phyloP scores from a whole-genome alignment of 345 rosid species.

The Boechera stricta region DNA sequence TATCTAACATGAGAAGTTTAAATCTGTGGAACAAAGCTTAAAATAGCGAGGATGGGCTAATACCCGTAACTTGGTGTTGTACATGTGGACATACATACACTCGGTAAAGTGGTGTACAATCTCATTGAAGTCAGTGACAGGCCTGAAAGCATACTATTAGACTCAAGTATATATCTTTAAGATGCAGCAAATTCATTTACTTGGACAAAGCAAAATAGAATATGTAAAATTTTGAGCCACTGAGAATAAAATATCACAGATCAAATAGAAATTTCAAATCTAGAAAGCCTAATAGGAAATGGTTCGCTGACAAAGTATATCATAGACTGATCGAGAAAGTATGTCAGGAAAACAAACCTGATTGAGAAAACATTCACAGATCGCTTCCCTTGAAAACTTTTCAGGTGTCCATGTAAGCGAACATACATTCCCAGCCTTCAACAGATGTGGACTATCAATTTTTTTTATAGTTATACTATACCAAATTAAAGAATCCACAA shows the following conservation, averaged over 20 bases:
- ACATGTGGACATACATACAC: conserved; percentile 84
- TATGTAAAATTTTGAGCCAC: conserved; percentile 1
- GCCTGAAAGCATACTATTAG: conserved; percentile 60
- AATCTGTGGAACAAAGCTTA: conserved; percentile 20
- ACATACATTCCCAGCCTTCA: conserved; percentile 85
- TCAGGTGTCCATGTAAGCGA: conserved; percentile 82
- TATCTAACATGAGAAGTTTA: conserved; percentile 23
- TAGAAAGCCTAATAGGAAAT: neutral
- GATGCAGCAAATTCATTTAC: neutral
- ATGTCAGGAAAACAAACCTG: conserved; percentile 51
- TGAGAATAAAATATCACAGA: neutral
- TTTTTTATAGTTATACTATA: neutral
- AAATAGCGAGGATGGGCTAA: conserved; percentile 14
- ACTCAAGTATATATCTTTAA: neutral
- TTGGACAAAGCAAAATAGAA: conserved; percentile 6
- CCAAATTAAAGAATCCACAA: conserved; percentile 10
- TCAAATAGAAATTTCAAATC: neutral
- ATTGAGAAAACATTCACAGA: conserved; percentile 74
- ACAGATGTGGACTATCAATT: conserved; percentile 21
- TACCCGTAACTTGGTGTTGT: conserved; percentile 84
- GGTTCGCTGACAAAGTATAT: neutral
- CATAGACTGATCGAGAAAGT: neutral
- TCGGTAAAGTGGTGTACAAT: conserved; percentile 80
- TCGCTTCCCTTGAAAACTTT: conserved; percentile 75
- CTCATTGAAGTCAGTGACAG: conserved; percentile 85